Evolutionary conservation across 768 basidiomycete species (phyloP).

Genomic region (Pleurotus salmoneostramineus): DNA sequence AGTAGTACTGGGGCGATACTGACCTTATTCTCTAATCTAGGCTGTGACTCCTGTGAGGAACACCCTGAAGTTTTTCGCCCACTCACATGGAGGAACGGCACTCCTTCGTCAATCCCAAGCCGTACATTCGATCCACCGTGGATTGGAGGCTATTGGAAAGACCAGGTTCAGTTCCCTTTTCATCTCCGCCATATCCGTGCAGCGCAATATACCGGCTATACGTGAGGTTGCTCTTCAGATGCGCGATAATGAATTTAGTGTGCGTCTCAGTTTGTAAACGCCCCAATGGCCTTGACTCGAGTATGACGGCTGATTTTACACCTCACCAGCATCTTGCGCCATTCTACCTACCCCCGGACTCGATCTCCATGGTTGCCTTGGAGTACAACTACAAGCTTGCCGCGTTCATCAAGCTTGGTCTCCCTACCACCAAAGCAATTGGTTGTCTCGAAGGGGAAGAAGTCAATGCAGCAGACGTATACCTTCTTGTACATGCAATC

Average conservation of each 20-base stretch:
- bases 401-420: conserved; percentile 16
- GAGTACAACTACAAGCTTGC: too few species aligned
- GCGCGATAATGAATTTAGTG: not conserved
- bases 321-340: not conserved
- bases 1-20: not conserved
- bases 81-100: conserved; percentile 10
- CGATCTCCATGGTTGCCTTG: conserved; percentile 18
- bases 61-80: conserved; percentile 11
- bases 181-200: not conserved
- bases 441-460: conserved; percentile 25
- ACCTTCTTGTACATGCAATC: conserved; percentile 30
- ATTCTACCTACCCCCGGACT: conserved; percentile 14
- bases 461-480: conserved; percentile 25
- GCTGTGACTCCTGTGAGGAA: not conserved
- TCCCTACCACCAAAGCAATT: conserved; percentile 20
- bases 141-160: conserved; percentile 3
- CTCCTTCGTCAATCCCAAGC: not conserved
- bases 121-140: not conserved
- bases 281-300: too few species aligned
- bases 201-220: not conserved
- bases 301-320: too few species aligned
- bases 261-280: too few species aligned
- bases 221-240: not conserved
- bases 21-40: conserved; percentile 5
- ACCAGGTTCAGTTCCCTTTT: conserved; percentile 5